Conservation (phyloP, 164 flowering plant species). For the Taxillus chinensis region DNA sequence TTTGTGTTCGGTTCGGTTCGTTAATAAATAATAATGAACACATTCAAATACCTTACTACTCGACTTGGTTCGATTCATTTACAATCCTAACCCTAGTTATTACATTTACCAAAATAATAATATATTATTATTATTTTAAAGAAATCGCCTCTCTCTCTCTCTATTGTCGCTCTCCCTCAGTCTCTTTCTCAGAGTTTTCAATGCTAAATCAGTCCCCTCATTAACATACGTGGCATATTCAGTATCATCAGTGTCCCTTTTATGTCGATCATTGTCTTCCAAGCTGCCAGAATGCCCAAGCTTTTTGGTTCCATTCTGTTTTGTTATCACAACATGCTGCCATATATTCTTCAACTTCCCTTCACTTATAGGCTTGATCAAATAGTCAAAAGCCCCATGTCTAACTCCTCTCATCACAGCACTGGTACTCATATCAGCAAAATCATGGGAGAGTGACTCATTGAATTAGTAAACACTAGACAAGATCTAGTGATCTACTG, state of each 20-base stretch:
- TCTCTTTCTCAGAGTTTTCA: slow-evolving; percentile 44
- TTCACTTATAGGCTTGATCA: slow-evolving; percentile 69
- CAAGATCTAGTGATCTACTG: neutral
- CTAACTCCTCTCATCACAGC: slow-evolving; percentile 66
- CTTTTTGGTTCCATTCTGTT: slow-evolving; percentile 45
- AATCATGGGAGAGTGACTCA: slow-evolving; percentile 58
- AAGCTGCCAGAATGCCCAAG: slow-evolving; percentile 44
- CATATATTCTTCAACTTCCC: slow-evolving; percentile 35
- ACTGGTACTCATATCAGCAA: slow-evolving; percentile 56
- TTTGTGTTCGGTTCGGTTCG: too few species aligned
- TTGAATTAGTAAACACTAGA: slow-evolving; percentile 1
- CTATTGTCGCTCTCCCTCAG: too few species aligned
- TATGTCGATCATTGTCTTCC: slow-evolving; percentile 47
- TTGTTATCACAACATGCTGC: slow-evolving; percentile 46
- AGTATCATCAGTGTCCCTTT: slow-evolving; percentile 36
- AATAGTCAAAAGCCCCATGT: slow-evolving; percentile 90
- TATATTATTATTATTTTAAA: too few species aligned
- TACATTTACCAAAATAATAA: too few species aligned
- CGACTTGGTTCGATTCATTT: too few species aligned
- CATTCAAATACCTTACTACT: too few species aligned
- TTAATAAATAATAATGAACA: too few species aligned
- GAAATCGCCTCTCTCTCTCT: too few species aligned
- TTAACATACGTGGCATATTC: slow-evolving; percentile 54
- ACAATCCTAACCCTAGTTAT: too few species aligned
- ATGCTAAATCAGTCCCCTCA: slow-evolving; percentile 49